Evolutionary conservation across 805 yeast species (phyloP), one percentile per base, ranked within the genome.

Genomic region (Candida ortonii): DNA sequence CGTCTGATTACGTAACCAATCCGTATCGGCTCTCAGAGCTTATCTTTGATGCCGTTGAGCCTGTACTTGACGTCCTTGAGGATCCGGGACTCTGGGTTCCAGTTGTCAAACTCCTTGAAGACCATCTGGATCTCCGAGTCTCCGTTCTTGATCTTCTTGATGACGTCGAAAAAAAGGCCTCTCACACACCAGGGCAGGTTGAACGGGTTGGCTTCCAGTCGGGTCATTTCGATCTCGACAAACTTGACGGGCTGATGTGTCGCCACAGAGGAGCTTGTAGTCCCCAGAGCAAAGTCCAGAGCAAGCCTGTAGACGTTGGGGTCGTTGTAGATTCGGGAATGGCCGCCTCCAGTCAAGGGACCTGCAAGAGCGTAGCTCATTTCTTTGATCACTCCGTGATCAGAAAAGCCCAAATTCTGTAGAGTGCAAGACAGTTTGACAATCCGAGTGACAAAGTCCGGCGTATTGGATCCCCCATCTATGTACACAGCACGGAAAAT

Each of bases 311-410:
- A 90, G 1, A 93, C 97, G 36, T 79, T 74, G 4, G 80, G 76
- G 45, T 86, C 95, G 49, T 84, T 83, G 59, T 90, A 90, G 17
- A 93, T 78, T 43, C 74, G 81, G 0, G 97, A 88, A 57, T 90
- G 98, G 0, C 98, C 98, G 6, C 93, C 89, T 3, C 97, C 96
- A 0, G 96, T 90, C 34, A 93, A 65, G 1, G 96, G 84, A 0
- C 98, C 98, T 0, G 94, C 93, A 43, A 84, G 59, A 0, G 85
- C 71, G 25, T 69, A 72, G 36, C 96, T 85, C 26, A 90, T 71
- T 54, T 93, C 97, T 43, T 80, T 80, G 14, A 90, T 67, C 10
- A 93, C 83, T 15, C 88, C 93, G 54, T 86, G 90, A 53, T 90
- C 98, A 30, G 81, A 76, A 32, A 67, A 71, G 0, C 97, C 97